These are phyloP conservation scores for Pseudocercospora eumusae DNA, from an alignment of 2,329 filamentous ascomycete species.

Conservation along the genomic window DNA sequence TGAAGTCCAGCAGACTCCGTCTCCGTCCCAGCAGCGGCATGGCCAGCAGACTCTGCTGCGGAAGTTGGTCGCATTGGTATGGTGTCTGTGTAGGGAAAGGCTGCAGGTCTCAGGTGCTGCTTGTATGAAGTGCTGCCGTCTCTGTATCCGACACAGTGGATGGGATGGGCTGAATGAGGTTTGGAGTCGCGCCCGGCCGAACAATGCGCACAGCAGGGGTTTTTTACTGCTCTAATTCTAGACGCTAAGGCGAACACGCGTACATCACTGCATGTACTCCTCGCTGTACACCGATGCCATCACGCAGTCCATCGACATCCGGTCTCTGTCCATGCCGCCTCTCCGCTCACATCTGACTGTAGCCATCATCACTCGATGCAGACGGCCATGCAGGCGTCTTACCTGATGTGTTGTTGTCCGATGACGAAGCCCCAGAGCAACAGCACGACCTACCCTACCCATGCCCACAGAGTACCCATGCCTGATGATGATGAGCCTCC, in stretches of 20 bases:
- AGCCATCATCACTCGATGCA: conserved; percentile 2
- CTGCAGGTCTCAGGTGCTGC: not conserved
- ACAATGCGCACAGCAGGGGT: conserved; percentile 1
- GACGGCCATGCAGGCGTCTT: conserved; percentile 2
- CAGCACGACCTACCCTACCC: not conserved
- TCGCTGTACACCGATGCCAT: too few relatives aligned
- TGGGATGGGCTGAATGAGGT: conserved; percentile 1
- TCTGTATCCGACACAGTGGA: not conserved
- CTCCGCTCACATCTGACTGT: conserved; percentile 5
- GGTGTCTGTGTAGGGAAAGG: not conserved
- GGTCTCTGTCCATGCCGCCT: not conserved
- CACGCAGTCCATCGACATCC: not conserved
- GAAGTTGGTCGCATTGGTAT: conserved; percentile 4
- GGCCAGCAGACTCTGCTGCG: conserved; percentile 7
- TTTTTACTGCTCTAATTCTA: too few relatives aligned
- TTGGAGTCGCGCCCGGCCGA: not conserved
- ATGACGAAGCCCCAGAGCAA: not conserved
- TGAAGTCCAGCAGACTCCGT: conserved; percentile 8
- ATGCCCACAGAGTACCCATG: too few relatives aligned
- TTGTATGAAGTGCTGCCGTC: not conserved
- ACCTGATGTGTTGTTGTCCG: conserved; percentile 4
- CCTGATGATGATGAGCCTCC: too few relatives aligned
- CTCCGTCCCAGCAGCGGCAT: conserved; percentile 8
- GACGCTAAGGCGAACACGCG: not conserved
- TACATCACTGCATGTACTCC: too few relatives aligned